phyloP scores from a whole-genome alignment of 306 rosid genomes.

The Trifolium pratense region DNA sequence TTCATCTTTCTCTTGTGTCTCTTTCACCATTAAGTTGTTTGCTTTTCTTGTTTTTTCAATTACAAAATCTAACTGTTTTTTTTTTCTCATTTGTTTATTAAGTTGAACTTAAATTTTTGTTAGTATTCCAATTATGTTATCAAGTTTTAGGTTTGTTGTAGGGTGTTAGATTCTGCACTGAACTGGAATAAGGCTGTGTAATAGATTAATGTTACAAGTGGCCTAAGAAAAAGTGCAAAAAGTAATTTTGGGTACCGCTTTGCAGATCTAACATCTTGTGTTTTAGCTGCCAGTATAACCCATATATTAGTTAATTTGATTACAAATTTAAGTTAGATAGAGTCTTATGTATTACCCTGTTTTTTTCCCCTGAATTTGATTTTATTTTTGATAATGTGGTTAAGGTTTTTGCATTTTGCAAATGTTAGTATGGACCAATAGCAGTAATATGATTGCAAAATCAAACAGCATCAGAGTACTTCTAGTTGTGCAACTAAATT shows the following conservation, averaged over 20 bases:
- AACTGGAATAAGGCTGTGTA: conserved; percentile 56
- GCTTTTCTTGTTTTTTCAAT: not conserved
- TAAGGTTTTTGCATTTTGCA: too few relatives aligned
- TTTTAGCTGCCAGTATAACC: conserved; percentile 75
- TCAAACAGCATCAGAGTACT: too few relatives aligned
- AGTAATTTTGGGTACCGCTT: conserved; percentile 63
- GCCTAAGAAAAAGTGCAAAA: conserved; percentile 59
- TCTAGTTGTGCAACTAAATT: too few relatives aligned
- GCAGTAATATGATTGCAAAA: too few relatives aligned
- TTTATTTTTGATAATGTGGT: too few relatives aligned
- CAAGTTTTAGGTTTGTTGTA: too few relatives aligned
- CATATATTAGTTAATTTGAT: conserved; percentile 40
- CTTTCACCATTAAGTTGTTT: not conserved
- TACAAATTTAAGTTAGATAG: not conserved
- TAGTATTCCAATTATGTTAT: too few relatives aligned
- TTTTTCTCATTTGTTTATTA: not conserved
- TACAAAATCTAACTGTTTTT: not conserved
- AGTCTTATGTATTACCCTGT: not conserved
- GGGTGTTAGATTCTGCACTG: conserved; percentile 3
- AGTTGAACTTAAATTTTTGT: not conserved
- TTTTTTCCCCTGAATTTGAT: not conserved
- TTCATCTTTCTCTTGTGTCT: too few relatives aligned
- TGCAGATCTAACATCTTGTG: conserved; percentile 60
- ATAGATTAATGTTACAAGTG: conserved; percentile 27
- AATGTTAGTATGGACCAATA: too few relatives aligned